phyloP scores from a whole-genome alignment of 1,284 basidiomycete genomes.

The Ganoderma resinaceum region DNA sequence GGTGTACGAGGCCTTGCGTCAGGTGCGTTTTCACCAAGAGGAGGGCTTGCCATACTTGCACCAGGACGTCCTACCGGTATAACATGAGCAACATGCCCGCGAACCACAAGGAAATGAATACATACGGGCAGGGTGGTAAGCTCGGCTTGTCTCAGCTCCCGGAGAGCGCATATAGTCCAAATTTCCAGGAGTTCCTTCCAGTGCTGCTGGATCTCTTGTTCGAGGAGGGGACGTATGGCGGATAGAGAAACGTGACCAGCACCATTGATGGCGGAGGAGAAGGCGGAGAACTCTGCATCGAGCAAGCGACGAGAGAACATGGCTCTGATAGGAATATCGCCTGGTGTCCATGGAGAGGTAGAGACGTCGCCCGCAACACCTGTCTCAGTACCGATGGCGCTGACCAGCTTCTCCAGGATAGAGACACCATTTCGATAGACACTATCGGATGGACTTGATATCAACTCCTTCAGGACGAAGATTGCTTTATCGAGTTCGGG shows the following conservation, averaged over 20 bases:
- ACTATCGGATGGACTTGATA: conserved; percentile 37
- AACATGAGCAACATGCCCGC: neutral
- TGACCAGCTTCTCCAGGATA: conserved; percentile 49
- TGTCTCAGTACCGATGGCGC: conserved; percentile 35
- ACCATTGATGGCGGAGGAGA: conserved; percentile 32
- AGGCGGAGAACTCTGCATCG: conserved; percentile 28
- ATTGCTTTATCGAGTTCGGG: conserved; percentile 42
- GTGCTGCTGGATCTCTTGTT: conserved; percentile 51
- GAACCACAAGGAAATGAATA: neutral
- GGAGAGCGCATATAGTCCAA: conserved; percentile 44
- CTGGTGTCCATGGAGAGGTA: conserved; percentile 8
- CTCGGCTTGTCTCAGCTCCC: conserved; percentile 15
- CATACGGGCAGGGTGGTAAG: conserved; percentile 36
- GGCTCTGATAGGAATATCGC: conserved; percentile 29
- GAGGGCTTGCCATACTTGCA: conserved; percentile 58
- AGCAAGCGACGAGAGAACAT: conserved; percentile 43
- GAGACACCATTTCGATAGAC: conserved; percentile 45
- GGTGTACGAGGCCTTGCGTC: conserved; percentile 45
- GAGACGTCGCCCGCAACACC: conserved; percentile 17
- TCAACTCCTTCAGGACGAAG: conserved; percentile 46
- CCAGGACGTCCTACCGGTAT: conserved; percentile 44
- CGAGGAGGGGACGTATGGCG: conserved; percentile 46
- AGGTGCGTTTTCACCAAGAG: conserved; percentile 56
- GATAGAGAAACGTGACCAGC: conserved; percentile 37
- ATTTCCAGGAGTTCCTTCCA: conserved; percentile 51